A percentile compares a stretch with the other conserved stretches of the same genome.
Evolutionary conservation across 768 basidiomycete species (phyloP).

Genomic region (Pisolithus marmoratus): DNA sequence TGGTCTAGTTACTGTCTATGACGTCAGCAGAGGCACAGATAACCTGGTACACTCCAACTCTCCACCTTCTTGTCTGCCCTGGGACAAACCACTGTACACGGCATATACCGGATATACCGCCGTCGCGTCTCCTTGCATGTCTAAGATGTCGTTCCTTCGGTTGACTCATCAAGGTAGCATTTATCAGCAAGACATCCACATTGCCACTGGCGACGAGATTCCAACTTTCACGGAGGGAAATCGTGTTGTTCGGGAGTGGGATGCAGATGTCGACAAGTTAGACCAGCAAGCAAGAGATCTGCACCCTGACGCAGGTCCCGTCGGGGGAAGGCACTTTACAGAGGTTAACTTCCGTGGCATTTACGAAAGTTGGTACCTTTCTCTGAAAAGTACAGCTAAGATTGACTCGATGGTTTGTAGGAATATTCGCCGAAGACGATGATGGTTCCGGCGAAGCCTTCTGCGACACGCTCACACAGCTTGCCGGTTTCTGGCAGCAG

Average conservation of each 20-base stretch:
- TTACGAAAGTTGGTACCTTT: constrained; percentile 48
- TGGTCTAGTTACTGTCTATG: constrained; percentile 56
- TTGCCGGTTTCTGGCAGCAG: constrained; percentile 55
- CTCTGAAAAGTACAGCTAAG: background rate
- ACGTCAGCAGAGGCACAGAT: constrained; percentile 40
- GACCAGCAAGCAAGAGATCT: constrained; percentile 22
- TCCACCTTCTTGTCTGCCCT: constrained; percentile 37
- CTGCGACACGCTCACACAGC: constrained; percentile 45
- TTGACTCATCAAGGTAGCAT: constrained; percentile 46
- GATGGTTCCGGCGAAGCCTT: constrained; percentile 33
- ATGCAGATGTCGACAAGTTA: constrained; percentile 35
- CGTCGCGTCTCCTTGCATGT: constrained; percentile 23
- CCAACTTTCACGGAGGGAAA: background rate
- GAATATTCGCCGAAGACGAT: constrained; percentile 33
- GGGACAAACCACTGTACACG: constrained; percentile 17
- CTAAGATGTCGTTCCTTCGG: constrained; percentile 36
- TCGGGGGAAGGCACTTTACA: constrained; percentile 39
- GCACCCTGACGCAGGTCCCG: constrained; percentile 35
- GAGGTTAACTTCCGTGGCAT: constrained; percentile 44
- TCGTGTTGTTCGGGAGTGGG: constrained; percentile 29
- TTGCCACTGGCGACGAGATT: constrained; percentile 10
- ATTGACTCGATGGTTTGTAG: constrained; percentile 25
- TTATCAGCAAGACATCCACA: constrained; percentile 35
- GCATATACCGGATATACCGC: constrained; percentile 29
- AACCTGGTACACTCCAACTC: constrained; percentile 39